Evolutionary conservation across 192 early-diverging fungal species (phyloP), one percentile per base, ranked within the genome.

Genomic region (Coemansia sp.): DNA sequence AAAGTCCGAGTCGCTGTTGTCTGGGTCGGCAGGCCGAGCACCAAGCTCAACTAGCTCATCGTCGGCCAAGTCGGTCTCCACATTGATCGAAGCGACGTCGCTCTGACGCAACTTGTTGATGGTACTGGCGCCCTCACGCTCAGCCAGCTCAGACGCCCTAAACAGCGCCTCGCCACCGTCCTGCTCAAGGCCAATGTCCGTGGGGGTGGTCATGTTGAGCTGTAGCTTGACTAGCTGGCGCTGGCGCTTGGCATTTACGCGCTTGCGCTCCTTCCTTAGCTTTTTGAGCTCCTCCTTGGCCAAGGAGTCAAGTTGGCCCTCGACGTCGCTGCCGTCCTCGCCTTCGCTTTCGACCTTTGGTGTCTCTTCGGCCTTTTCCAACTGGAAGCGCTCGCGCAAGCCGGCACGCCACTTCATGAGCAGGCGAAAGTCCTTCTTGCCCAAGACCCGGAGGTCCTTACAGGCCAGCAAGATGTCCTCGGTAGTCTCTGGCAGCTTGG

Each of bases 401-500:
- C 70, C 73, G 13, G 89, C 86, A 42, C 94, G 84, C 97, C 97
- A 99, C 70, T 91, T 92, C 64, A 99, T 86, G 56, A 99, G 72
- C 28, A 68, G 73, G 77, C 93, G 93, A 70, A 97, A 99, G 67
- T 99, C 97, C 75, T 89, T 91, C 68, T 94, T 96, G 26, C 95
- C 94, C 18, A 99, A 82, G 11, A 97, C 90, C 62, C 91, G 90
- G 72, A 99, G 86, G 85, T 99, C 97, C 61, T 85, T 82, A 73
- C 91, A 94, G 36, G 88, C 87, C 3, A 84, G 75, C 69, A 88
- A 84, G 60, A 99, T 89, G 61, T 94, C 92, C 55, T 91, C 87
- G 3, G 89, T 92, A 3, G 95, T 95, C 45, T 88, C 83, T 12
- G 86, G 75, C 52, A 89, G 79, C 59, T 86, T 77, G 18, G 73